Evolutionary conservation across 2,329 filamentous ascomycete species (phyloP).

Genomic region (Sarocladium kiliense): DNA sequence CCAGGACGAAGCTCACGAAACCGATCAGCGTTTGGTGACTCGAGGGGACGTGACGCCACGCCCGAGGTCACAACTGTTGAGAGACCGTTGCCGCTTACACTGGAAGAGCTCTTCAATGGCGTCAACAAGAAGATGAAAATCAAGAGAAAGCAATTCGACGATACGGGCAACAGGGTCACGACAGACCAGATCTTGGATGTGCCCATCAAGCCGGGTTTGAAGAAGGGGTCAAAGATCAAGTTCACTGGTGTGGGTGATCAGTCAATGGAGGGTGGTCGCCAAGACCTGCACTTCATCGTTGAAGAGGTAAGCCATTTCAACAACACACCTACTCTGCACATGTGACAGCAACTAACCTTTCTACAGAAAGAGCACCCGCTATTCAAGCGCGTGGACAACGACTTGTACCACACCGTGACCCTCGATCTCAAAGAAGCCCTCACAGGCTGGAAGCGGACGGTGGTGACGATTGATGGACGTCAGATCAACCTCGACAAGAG

Average conservation of each 20-base stretch:
- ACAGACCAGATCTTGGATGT: slow-evolving; percentile 91
- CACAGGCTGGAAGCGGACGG: slow-evolving; percentile 88
- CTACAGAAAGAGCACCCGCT: slow-evolving; percentile 77
- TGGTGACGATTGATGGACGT: slow-evolving; percentile 89
- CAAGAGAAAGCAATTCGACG: slow-evolving; percentile 91
- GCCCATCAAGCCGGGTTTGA: slow-evolving; percentile 90
- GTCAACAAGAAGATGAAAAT: slow-evolving; percentile 97
- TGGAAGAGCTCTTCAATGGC: slow-evolving; percentile 87
- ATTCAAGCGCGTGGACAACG: slow-evolving; percentile 83
- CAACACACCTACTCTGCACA: not conserved
- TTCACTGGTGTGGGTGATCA: slow-evolving; percentile 97
- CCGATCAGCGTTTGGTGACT: slow-evolving; percentile 4
- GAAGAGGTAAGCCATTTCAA: slow-evolving; percentile 65
- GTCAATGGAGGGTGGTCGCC: slow-evolving; percentile 80
- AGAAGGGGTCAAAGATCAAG: slow-evolving; percentile 97
- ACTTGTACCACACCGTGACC: slow-evolving; percentile 73
- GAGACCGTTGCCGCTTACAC: slow-evolving; percentile 69
- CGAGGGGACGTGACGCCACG: slow-evolving; percentile 32
- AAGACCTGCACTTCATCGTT: slow-evolving; percentile 92
- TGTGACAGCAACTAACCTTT: slow-evolving; percentile 32
- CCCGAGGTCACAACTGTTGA: slow-evolving; percentile 91
- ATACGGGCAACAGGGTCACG: slow-evolving; percentile 70
- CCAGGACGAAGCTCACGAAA: not conserved
- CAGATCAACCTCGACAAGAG: slow-evolving; percentile 73
- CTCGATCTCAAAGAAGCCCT: slow-evolving; percentile 89